These are phyloP conservation scores for Penstemon davidsonii DNA, from an alignment of 257 asterid species.

Conservation along the genomic window DNA sequence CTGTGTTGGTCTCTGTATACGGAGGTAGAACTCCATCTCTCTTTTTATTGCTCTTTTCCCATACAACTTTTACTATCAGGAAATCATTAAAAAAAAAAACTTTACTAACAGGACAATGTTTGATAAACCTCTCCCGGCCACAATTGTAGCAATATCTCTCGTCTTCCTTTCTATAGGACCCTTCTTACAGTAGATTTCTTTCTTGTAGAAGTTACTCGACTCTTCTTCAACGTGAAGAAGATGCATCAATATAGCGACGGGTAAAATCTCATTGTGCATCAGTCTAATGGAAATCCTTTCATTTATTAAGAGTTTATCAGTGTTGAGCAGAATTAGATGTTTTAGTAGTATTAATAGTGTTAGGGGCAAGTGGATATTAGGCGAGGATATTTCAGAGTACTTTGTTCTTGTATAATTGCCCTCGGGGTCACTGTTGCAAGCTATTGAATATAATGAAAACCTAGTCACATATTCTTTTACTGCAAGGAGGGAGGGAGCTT, in stretches of 20 bases:
- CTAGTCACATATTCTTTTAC: too few species aligned
- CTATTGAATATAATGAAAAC: too few species aligned
- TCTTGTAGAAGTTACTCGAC: slow-evolving; percentile 32
- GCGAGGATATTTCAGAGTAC: too few species aligned
- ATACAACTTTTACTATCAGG: not conserved
- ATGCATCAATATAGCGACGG: slow-evolving; percentile 45
- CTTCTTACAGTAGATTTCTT: slow-evolving; percentile 26
- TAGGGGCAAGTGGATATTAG: too few species aligned
- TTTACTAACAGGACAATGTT: slow-evolving; percentile 39
- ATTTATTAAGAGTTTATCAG: slow-evolving; percentile 3
- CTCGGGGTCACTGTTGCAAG: too few species aligned
- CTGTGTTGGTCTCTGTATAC: too few species aligned
- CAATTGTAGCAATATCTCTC: slow-evolving; percentile 50
- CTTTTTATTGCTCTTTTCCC: slow-evolving; percentile 31
- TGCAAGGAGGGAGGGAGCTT: slow-evolving; percentile 54
- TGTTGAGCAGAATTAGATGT: too few species aligned
- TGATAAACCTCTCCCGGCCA: slow-evolving; percentile 51
- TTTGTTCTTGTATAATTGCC: too few species aligned
- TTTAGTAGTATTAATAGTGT: too few species aligned
- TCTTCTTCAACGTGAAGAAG: slow-evolving; percentile 62
- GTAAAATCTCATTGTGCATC: slow-evolving; percentile 50
- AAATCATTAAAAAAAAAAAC: not conserved
- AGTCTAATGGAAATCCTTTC: slow-evolving; percentile 60
- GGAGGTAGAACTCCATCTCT: slow-evolving; percentile 1
- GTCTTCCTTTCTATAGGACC: slow-evolving; percentile 32